Base-by-base conservation (phyloP, 352 stramenopile species). In the Globisporangium echinulatum region DNA sequence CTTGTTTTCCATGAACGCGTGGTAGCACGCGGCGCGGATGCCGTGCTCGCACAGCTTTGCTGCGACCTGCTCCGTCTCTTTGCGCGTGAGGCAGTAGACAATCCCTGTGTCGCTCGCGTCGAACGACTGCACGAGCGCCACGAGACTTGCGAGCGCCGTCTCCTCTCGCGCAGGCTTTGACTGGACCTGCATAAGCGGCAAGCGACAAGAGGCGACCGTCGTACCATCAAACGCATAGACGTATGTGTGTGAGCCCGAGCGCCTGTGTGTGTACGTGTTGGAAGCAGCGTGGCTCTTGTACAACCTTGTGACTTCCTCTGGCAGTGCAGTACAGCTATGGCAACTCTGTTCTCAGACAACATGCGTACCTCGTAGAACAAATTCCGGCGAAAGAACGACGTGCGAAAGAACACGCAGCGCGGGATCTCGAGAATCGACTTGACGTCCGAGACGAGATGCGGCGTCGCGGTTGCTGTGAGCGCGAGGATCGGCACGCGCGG, bases 1-100 rank as follows among this genome's bases (percentile, higher is more conserved):
- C 51, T 87, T 87, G 63, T 89, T 66, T 38, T 82, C 69, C 65
- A 84, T 71, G 51, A 74, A 85, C 3, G 88, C 91, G 69, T 98
- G 92, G 68, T 98, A 98, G n/a, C 79, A 85, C 25, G 74, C 72
- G 5, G 90, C 90, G 36, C 77, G 65, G 40, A 98, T 85, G 2
- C 87, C 84, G 52, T 79, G 65, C 47, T 81, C 61, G 11, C 66
- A 70, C 33, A 98, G 75, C 52, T 87, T 72, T 42, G 79, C 53
- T 0, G 94, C 82, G 13, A 98, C 82, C 46, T 94, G 79, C 61
- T 97, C 86, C 5, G 86, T 94, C 71, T 98, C 94, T 66, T 97
- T 97, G 57, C 80, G 70, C 38, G 82, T 96, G 33, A 97, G 77
- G 39, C 87, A 96, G 67, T 98, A 98, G 13, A 98, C 78, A 56